phyloP scores from a whole-genome alignment of 164 flowering plant species.

The Berberis vulgaris region DNA sequence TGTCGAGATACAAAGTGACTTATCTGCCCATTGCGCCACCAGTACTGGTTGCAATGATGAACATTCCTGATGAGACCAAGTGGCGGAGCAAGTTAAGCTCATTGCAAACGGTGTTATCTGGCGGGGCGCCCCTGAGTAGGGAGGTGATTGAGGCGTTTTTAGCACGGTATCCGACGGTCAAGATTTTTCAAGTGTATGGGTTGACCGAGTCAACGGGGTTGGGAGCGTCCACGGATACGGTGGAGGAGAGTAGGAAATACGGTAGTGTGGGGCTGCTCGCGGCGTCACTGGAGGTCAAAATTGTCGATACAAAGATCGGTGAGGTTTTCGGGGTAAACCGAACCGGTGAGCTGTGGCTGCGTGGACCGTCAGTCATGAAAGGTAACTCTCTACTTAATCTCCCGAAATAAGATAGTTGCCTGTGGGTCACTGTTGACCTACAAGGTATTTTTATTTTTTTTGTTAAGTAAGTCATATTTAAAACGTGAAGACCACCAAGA shows the following conservation, averaged over 20 bases:
- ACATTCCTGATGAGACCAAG: not conserved
- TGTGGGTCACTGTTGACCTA: no score
- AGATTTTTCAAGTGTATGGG: slow-evolving; percentile 71
- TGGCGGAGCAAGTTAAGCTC: not conserved
- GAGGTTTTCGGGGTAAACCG: slow-evolving; percentile 36
- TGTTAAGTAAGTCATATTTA: no score
- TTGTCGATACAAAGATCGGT: slow-evolving; percentile 68
- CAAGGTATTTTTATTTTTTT: not conserved
- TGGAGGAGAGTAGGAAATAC: slow-evolving; percentile 79
- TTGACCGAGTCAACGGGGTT: slow-evolving; percentile 71
- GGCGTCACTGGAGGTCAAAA: slow-evolving; percentile 60
- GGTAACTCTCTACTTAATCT: slow-evolving; percentile 25
- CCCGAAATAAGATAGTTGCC: no score
- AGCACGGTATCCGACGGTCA: slow-evolving; percentile 50
- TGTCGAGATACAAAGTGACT: slow-evolving; percentile 34
- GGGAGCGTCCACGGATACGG: slow-evolving; percentile 73
- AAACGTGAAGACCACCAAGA: no score
- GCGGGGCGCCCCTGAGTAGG: slow-evolving; percentile 83
- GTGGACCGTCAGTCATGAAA: slow-evolving; percentile 74
- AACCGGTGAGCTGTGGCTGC: slow-evolving; percentile 86
- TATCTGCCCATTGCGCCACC: slow-evolving; percentile 63
- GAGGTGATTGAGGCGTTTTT: slow-evolving; percentile 71
- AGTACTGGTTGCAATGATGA: not conserved
- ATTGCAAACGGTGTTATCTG: slow-evolving; percentile 25
- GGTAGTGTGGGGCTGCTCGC: slow-evolving; percentile 80